Base-by-base conservation (phyloP, 495 filamentous ascomycete species). In the Penicillium salamii region DNA sequence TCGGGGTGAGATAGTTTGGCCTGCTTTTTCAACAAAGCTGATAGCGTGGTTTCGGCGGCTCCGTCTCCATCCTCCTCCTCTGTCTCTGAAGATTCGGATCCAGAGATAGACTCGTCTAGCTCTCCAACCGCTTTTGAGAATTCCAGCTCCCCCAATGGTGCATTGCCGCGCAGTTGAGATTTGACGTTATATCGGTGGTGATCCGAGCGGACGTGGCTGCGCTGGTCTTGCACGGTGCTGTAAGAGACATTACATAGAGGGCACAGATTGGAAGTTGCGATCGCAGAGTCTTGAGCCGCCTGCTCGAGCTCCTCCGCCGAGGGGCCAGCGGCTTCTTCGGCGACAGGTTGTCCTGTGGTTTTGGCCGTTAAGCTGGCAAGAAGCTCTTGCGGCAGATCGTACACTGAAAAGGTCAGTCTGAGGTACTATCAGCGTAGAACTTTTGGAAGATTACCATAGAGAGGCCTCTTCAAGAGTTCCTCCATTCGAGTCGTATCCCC, bases 121-220 rank as follows among this genome's bases (percentile, higher is more conserved):
- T 90, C 82, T 14, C 83, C 89, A 9, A 97, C 72, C 11, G 97
- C 78, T 60, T 84, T 87, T 57, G 89, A 86, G 47, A 97, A 97
- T 36, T 96, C 87, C 9, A 57, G 55, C 49, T 97, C 93, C 9
- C 80, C 78, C 1, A 96, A 84, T 0, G 83, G 71, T 9, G 72
- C 74, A 37, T 73, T 77, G 0, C 88, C 89, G 44, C 85, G 78
- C 28, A 96, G 67, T 70, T 88, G 92, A 61, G 88, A 89, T 66
- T 96, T 97, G 40, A 97, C 64, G 63, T 98, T 98, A 67, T 96
- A 97, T 46, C 86, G 78, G 67, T 98, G 93, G 38, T 92, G 77
- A 65, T 98, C 93, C n/a, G 91, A 95, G 45, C 86, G 84, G 20
- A 88, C 82, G 72, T 98, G 93, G 43, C 79, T 77, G 36, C 88